Evolutionary conservation across 768 basidiomycete species (phyloP).

Genomic region (Russula sp.): DNA sequence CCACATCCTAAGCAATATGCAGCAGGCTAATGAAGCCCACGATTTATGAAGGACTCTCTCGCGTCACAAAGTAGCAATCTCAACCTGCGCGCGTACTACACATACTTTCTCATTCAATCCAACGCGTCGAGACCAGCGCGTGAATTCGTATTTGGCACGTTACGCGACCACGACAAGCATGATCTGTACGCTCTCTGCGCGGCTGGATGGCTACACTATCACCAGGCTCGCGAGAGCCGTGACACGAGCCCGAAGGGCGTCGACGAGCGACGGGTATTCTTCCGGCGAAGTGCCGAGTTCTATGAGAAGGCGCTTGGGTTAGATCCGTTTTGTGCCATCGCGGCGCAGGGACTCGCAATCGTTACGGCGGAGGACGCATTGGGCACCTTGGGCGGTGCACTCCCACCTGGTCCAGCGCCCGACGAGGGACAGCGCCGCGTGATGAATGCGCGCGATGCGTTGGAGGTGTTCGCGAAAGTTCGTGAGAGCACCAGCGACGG

Average conservation of each 20-base stretch:
- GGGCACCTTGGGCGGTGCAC: conserved; percentile 57
- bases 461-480: conserved; percentile 87
- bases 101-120: conserved; percentile 84
- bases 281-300: conserved; percentile 81
- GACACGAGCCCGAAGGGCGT: conserved; percentile 54
- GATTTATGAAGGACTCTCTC: conserved; percentile 87
- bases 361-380: conserved; percentile 90
- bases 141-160: conserved; percentile 85
- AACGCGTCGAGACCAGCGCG: conserved; percentile 68
- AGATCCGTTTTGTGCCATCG: conserved; percentile 84
- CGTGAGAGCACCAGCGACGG: conserved; percentile 80
- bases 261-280: conserved; percentile 74
- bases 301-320: conserved; percentile 87
- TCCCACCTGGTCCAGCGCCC: conserved; percentile 43
- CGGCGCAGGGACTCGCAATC: conserved; percentile 94
- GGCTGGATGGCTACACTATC: conserved; percentile 81
- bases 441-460: conserved; percentile 79
- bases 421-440: conserved; percentile 67
- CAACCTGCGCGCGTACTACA: conserved; percentile 90
- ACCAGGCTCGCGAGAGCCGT: conserved; percentile 80
- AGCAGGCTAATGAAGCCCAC: conserved; percentile 78
- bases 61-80: conserved; percentile 72
- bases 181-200: conserved; percentile 92
- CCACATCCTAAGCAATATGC: conserved; percentile 66
- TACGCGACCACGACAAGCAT: conserved; percentile 81